Percentiles rank a stretch among this genome's conserved stretches.
Conservation (phyloP, 805 yeast species). For the Grigorovia yakushimaensis region DNA sequence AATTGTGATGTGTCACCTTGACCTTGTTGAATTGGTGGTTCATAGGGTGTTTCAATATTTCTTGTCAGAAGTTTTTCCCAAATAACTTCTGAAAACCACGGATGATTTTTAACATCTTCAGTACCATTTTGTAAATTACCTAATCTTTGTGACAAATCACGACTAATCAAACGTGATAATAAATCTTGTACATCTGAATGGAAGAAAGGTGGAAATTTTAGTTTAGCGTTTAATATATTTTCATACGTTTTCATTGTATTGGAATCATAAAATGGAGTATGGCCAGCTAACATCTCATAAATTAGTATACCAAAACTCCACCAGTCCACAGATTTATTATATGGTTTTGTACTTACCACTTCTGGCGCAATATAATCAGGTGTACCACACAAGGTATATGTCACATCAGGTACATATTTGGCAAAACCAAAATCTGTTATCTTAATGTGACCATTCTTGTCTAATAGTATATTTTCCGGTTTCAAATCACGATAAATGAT, state of each 20-base stretch:
- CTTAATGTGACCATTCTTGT: constrained; percentile 83
- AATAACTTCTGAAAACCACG: constrained; percentile 87
- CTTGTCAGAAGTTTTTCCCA: constrained; percentile 83
- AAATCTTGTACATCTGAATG: constrained; percentile 73
- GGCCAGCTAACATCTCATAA: constrained; percentile 91
- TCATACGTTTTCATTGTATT: constrained; percentile 93
- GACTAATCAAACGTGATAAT: constrained; percentile 61
- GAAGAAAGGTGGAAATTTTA: constrained; percentile 68
- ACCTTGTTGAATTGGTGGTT: constrained; percentile 87
- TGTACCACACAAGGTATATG: constrained; percentile 91
- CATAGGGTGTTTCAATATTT: constrained; percentile 92
- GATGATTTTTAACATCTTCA: constrained; percentile 74
- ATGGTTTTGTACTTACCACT: constrained; percentile 86
- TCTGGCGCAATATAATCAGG: constrained; percentile 97
- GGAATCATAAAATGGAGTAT: constrained; percentile 88
- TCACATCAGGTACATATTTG: constrained; percentile 82
- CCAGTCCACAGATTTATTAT: constrained; percentile 94
- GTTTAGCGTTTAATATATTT: constrained; percentile 72
- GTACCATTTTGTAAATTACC: constrained; percentile 85
- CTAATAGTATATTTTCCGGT: constrained; percentile 85
- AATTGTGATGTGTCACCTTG: constrained; percentile 84
- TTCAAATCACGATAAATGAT: constrained; percentile 87
- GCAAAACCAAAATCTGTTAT: constrained; percentile 94
- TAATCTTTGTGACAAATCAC: constrained; percentile 71
- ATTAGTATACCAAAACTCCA: constrained; percentile 92